Percentiles rank a stretch among this genome's conserved stretches.
Conservation (phyloP, 1,284 basidiomycete genomes). For the Malassezia slooffiae region DNA sequence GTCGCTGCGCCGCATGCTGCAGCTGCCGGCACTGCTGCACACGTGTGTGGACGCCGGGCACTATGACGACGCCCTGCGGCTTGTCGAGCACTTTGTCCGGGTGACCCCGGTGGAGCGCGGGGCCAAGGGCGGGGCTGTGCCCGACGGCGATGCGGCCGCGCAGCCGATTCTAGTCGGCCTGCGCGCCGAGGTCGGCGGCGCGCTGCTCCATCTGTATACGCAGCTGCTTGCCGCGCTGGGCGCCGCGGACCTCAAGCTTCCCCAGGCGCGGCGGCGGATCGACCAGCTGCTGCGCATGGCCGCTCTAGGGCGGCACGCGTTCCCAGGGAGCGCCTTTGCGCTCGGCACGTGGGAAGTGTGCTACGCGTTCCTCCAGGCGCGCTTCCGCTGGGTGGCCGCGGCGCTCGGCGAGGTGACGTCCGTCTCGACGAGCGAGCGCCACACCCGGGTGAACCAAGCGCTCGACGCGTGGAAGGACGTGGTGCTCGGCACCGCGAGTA, state of each 20-base stretch:
- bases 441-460: not conserved
- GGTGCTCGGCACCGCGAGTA: not conserved
- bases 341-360: constrained; percentile 1
- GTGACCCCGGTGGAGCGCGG: not conserved
- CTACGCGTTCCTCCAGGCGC: not conserved
- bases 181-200: not conserved
- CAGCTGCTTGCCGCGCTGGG: not conserved
- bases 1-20: not conserved
- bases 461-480: constrained; percentile 5
- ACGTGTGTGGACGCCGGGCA: constrained; percentile 3
- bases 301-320: not conserved
- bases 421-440: no score
- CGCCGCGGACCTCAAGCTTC: not conserved
- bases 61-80: constrained; percentile 9
- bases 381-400: not conserved
- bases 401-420: no score
- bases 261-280: constrained; percentile 1
- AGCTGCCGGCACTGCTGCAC: not conserved
- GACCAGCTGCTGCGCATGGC: not conserved
- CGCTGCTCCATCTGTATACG: not conserved
- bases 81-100: not conserved
- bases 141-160: no score
- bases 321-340: not conserved
- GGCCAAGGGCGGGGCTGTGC: no score
- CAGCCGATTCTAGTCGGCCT: not conserved